Percentiles rank a stretch among this genome's conserved stretches.
phyloP scores from a whole-genome alignment of 805 yeast species.

The Metschnikowia arizonensis region DNA sequence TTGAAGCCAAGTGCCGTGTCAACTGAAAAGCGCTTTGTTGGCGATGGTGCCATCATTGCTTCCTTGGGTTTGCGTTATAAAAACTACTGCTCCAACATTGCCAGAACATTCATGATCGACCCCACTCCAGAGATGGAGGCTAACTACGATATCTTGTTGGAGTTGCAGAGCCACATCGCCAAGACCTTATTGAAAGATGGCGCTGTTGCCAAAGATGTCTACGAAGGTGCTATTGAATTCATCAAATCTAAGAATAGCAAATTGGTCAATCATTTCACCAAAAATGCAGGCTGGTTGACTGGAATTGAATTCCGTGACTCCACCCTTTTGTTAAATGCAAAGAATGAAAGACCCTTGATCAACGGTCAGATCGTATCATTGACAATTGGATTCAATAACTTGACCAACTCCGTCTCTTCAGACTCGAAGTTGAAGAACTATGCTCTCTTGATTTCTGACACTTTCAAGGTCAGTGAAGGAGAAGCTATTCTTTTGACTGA shows the following conservation, averaged over 20 bases:
- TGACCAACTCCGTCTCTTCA: slow-evolving; percentile 44
- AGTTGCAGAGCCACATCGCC: slow-evolving; percentile 64
- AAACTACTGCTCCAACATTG: slow-evolving; percentile 83
- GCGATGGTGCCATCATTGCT: slow-evolving; percentile 73
- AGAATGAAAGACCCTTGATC: slow-evolving; percentile 61
- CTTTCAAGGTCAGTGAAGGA: slow-evolving; percentile 62
- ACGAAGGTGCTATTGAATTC: slow-evolving; percentile 55
- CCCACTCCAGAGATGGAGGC: slow-evolving; percentile 76
- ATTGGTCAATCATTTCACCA: slow-evolving; percentile 59
- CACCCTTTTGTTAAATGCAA: slow-evolving; percentile 64
- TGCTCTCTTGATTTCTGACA: slow-evolving; percentile 74
- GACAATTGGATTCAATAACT: slow-evolving; percentile 70
- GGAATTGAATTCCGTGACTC: slow-evolving; percentile 90
- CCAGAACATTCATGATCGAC: slow-evolving; percentile 84
- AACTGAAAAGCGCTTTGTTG: slow-evolving; percentile 55
- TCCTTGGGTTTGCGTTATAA: slow-evolving; percentile 84
- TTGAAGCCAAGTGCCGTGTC: slow-evolving; percentile 80
- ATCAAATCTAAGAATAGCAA: slow-evolving; percentile 61
- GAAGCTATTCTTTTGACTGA: slow-evolving; percentile 68
- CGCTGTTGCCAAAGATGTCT: slow-evolving; percentile 59
- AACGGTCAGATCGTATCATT: slow-evolving; percentile 74
- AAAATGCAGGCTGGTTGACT: slow-evolving; percentile 81
- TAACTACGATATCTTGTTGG: slow-evolving; percentile 72
- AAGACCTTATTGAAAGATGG: slow-evolving; percentile 59
- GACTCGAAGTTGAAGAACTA: slow-evolving; percentile 55